These are phyloP conservation scores for Ligustrum vulgare DNA, from an alignment of 257 asterid genomes.

Conservation along the genomic window DNA sequence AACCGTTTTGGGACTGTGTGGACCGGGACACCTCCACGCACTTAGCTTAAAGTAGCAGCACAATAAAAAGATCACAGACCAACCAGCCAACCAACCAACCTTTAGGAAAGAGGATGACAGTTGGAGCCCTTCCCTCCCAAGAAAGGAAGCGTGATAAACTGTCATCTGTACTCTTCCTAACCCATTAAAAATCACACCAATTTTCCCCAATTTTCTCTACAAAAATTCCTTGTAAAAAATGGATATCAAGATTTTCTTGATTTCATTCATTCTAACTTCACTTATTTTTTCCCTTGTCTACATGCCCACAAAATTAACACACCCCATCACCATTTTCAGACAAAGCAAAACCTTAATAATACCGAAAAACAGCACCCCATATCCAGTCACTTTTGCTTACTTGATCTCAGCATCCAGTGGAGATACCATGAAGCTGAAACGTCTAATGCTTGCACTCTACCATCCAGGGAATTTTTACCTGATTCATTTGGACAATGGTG, in stretches of 20 bases:
- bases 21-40: neutral
- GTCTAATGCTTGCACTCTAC: conserved; percentile 68
- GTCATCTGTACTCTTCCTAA: conserved; percentile 49
- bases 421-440: conserved; percentile 68
- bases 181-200: neutral
- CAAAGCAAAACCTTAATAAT: conserved; percentile 46
- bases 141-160: conserved; percentile 46
- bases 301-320: conserved; percentile 44
- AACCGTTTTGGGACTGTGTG: neutral
- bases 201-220: neutral
- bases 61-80: neutral
- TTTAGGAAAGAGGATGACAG: conserved; percentile 21
- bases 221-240: conserved; percentile 28
- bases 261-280: conserved; percentile 54
- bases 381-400: conserved; percentile 82
- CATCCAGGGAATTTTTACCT: conserved; percentile 79
- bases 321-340: conserved; percentile 48
- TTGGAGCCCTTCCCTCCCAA: conserved; percentile 52
- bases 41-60: conserved; percentile 5
- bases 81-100: conserved; percentile 15
- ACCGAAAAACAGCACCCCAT: conserved; percentile 39
- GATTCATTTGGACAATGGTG: conserved; percentile 71
- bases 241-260: conserved; percentile 51
- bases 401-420: conserved; percentile 81
- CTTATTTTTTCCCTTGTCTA: conserved; percentile 50